Base-by-base conservation (phyloP, 2,329 filamentous ascomycete species). In the Monilinia fructigena region DNA sequence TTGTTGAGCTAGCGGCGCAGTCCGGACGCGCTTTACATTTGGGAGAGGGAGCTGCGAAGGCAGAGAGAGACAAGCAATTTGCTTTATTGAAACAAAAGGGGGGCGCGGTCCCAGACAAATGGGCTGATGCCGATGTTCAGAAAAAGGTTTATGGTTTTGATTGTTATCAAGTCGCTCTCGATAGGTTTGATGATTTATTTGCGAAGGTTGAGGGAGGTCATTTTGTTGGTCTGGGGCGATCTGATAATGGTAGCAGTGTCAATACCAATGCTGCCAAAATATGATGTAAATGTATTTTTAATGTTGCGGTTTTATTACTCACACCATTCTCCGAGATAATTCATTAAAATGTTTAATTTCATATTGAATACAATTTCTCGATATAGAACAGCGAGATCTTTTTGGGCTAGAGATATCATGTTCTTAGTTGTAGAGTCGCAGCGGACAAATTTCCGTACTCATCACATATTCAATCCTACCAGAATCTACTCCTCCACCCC, bases 61-160 rank as follows among this genome's bases (percentile, higher is more conserved):
- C 86, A 74, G 83, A 86, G 78, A 80, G 85, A 47, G 85, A 88
- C 71, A 80, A 73, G 81, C 54, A 80, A 77, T 85, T 87, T 74
- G 82, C 81, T 50, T 78, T 82, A 61, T 79, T 83, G 68, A 80
- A 79, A 68, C 79, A 71, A 74, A 76, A 50, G 70, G 78, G 78
- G 66, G 76, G 26, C 72, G 78, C 77, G 11, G 83, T 83, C 68
- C 86, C 86, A 2, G 87, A 90, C 77, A 89, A 89, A 78, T 90
- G 88, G 88, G 86, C 86, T 3, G 88, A 88, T 75, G 86, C 86
- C 12, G 87, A 89, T 72, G 85, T 89, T 53, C 87, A 90, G 77
- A 82, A 83, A 76, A 83, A 84, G 81, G 85, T 89, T 68, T 89
- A 89, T 66, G 66, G 66, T 38, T 47, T 63, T 63, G 68, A 69